Percentiles rank a stretch among this genome's conserved stretches.
Evolutionary conservation across 306 rosid species (phyloP).

Genomic region (Mimosa pudica): DNA sequence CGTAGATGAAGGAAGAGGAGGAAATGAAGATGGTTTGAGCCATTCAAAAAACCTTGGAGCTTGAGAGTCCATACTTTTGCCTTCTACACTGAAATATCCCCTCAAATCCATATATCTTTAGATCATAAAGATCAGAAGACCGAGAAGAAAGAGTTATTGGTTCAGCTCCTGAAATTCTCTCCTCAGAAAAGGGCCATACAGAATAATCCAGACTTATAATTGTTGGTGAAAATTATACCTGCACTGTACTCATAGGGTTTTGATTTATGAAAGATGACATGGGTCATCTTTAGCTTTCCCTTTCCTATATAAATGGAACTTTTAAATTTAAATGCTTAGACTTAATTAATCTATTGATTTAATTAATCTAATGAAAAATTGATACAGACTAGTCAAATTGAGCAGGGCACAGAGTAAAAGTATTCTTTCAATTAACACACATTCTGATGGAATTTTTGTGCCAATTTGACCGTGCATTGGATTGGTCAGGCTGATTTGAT

Average conservation of each 20-base stretch:
- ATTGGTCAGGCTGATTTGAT: background rate
- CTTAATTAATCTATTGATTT: background rate
- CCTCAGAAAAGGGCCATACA: background rate
- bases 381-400: background rate
- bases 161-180: background rate
- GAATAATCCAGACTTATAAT: background rate
- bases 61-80: background rate
- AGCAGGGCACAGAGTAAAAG: background rate
- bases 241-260: background rate
- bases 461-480: background rate
- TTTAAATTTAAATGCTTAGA: background rate
- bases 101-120: background rate
- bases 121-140: background rate
- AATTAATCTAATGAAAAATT: background rate
- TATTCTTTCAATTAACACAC: background rate
- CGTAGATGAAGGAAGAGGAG: background rate
- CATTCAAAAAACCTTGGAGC: constrained; percentile 13
- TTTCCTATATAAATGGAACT: background rate
- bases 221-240: background rate
- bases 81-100: background rate
- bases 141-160: background rate
- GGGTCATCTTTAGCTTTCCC: constrained; percentile 1
- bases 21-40: constrained; percentile 10
- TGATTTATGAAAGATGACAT: background rate
- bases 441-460: background rate